Base-by-base conservation (phyloP, 1,139 yeast genomes). In the Kazachstania sp. region DNA sequence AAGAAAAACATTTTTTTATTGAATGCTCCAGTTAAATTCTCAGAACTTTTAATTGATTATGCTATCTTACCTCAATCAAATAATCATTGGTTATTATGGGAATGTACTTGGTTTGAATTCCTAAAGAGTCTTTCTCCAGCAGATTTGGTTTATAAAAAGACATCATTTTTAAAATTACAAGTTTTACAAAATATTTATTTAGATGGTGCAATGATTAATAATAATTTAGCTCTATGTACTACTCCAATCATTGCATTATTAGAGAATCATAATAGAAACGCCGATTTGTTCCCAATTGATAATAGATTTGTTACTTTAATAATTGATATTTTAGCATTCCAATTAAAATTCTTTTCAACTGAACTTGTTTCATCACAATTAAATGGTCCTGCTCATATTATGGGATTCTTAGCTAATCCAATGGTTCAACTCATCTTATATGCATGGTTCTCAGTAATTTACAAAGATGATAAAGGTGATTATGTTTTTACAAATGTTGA, bases 31-130 rank as follows among this genome's bases (percentile, higher is more conserved):
- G 29, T 34, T 4, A 51, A 48, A 43, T 49, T 49, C 26, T 26
- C 37, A 16, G 31, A 37, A 3, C 39, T 51, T 9, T 38, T 51
- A 15, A 43, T 39, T 16, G 48, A 47, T 19, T 51, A 49, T 34
- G 29, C 48, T 1, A 39, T 42, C 3, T n/a, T 47, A 4, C 51
- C 52, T 20, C 39, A 37, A 12, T 49, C 54, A 11, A 44, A 49
- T 18, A 50, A 50, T 15, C 58, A 58, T 41, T 59, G 63, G 63
- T 39, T 54, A 23, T 45, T 59, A 16, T 45, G 55, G 41, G 55
- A 57, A 41, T 47, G 57, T 1, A 53, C 60, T 3, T 59, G 63
- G 63, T 57, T 57, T 43, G 59, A 57, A 29, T 55, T 57, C 37
- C 45, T 57, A n/a, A 48, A 44, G 31, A 46, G 49, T 37, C 39